phyloP scores from a whole-genome alignment of 2,329 filamentous ascomycete species.

The Colletotrichum sp. region DNA sequence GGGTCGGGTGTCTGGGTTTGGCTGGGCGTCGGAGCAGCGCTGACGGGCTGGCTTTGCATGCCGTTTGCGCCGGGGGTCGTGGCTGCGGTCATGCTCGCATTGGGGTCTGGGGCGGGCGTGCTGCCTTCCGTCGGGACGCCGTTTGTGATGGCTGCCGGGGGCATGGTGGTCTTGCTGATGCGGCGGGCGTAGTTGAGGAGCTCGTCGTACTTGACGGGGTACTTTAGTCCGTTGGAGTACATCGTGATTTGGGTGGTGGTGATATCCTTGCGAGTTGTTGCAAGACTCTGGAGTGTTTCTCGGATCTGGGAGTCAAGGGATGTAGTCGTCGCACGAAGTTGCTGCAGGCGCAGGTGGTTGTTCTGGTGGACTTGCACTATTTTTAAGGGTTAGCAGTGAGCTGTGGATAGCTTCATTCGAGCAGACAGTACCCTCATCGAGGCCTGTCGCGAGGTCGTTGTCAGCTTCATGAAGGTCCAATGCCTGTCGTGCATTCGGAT shows the following conservation, averaged over 20 bases:
- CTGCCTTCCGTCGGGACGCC: slow-evolving; percentile 28
- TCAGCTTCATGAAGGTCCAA: slow-evolving; percentile 75
- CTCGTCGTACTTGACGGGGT: slow-evolving; percentile 70
- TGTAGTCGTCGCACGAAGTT: slow-evolving; percentile 69
- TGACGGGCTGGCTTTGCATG: slow-evolving; percentile 22
- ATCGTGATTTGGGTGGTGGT: slow-evolving; percentile 63
- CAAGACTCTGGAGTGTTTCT: slow-evolving; percentile 71
- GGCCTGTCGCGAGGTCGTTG: slow-evolving; percentile 65
- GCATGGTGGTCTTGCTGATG: slow-evolving; percentile 80
- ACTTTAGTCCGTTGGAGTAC: slow-evolving; percentile 54
- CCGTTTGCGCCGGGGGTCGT: slow-evolving; percentile 14
- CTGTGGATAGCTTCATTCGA: not conserved
- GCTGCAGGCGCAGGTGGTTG: slow-evolving; percentile 71
- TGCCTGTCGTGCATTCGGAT: slow-evolving; percentile 71
- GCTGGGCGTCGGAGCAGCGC: slow-evolving; percentile 25
- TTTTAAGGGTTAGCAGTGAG: not conserved
- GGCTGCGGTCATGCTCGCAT: slow-evolving; percentile 11
- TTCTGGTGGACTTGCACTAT: slow-evolving; percentile 75
- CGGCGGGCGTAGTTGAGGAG: slow-evolving; percentile 78
- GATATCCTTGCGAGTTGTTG: slow-evolving; percentile 75
- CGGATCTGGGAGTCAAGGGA: slow-evolving; percentile 75
- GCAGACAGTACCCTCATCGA: slow-evolving; percentile 63
- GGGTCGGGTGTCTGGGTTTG: slow-evolving; percentile 23
- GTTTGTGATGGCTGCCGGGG: slow-evolving; percentile 60
- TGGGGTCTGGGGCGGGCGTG: slow-evolving; percentile 15